phyloP scores from a whole-genome alignment of 2,329 filamentous ascomycete species.

The Aciculosporium take region DNA sequence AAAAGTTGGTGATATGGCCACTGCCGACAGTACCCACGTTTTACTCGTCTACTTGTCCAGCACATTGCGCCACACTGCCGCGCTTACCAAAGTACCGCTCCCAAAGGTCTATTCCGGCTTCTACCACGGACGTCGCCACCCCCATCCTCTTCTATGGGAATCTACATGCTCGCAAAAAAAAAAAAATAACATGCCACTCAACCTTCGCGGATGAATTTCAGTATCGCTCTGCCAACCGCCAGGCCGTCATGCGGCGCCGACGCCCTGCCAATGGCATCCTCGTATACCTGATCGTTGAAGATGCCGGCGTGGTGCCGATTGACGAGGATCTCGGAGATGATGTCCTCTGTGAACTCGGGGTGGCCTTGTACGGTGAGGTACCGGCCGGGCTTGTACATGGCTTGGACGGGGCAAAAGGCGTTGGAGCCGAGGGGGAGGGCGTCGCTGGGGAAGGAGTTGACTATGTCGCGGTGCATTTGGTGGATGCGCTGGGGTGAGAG shows the following conservation, averaged over 20 bases:
- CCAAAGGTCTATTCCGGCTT: too few relatives aligned
- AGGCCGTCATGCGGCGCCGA: conserved; percentile 63
- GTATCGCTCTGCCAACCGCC: conserved; percentile 56
- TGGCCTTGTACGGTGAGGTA: conserved; percentile 33
- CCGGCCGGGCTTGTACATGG: conserved; percentile 24
- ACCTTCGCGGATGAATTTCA: conserved; percentile 58
- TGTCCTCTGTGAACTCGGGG: conserved; percentile 28
- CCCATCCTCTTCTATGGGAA: too few relatives aligned
- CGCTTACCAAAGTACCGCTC: too few relatives aligned
- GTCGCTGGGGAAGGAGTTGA: conserved; percentile 23
- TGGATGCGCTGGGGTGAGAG: conserved; percentile 20
- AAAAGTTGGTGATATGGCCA: background rate
- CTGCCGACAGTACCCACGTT: background rate
- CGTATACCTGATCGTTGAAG: conserved; percentile 53
- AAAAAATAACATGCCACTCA: too few relatives aligned
- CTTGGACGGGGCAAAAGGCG: conserved; percentile 27
- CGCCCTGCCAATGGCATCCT: conserved; percentile 54
- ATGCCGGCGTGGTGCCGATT: conserved; percentile 51
- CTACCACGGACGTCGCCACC: background rate
- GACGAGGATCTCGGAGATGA: conserved; percentile 24
- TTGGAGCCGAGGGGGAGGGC: conserved; percentile 28
- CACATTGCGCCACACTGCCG: too few relatives aligned
- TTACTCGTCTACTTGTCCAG: too few relatives aligned
- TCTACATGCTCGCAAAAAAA: too few relatives aligned
- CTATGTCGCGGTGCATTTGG: conserved; percentile 34